Evolutionary conservation across 2,329 filamentous ascomycete species (phyloP).

Genomic region (Trichoderma sp.): DNA sequence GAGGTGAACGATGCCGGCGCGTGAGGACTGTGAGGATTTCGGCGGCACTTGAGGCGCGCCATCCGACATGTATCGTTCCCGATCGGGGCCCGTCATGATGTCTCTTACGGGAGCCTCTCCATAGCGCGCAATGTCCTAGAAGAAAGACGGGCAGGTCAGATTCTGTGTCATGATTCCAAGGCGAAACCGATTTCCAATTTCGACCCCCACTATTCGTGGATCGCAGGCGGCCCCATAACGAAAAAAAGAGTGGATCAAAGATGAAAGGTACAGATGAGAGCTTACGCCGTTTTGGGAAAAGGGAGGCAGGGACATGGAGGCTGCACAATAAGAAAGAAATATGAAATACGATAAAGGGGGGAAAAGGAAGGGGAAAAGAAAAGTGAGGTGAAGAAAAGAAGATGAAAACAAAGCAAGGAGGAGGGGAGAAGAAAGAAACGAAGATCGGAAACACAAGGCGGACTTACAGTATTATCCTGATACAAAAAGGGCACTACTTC

Average conservation of each 20-base stretch:
- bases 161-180: constrained; percentile 16
- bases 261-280: constrained; percentile 5
- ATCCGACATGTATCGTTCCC: constrained; percentile 60
- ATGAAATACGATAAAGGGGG: constrained; percentile 5
- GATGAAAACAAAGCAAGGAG: constrained; percentile 5
- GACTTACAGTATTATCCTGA: constrained; percentile 71
- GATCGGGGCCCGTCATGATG: constrained; percentile 66
- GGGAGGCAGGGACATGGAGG: constrained; percentile 11
- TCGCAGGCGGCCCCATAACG: constrained; percentile 15
- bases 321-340: neutral
- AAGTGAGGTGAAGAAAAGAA: neutral
- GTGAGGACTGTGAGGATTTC: constrained; percentile 62
- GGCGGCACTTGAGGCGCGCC: constrained; percentile 46
- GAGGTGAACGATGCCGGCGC: constrained; percentile 61
- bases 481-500: constrained; percentile 98
- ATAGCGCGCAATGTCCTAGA: constrained; percentile 69
- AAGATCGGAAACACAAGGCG: constrained; percentile 25
- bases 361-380: constrained; percentile 16
- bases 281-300: constrained; percentile 16
- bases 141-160: constrained; percentile 26
- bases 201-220: constrained; percentile 15
- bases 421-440: neutral
- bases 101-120: constrained; percentile 75
- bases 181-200: constrained; percentile 4
- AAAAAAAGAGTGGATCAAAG: constrained; percentile 11